Base-by-base conservation (phyloP, 2,329 filamentous ascomycete species). In the Verticillium isaacii region DNA sequence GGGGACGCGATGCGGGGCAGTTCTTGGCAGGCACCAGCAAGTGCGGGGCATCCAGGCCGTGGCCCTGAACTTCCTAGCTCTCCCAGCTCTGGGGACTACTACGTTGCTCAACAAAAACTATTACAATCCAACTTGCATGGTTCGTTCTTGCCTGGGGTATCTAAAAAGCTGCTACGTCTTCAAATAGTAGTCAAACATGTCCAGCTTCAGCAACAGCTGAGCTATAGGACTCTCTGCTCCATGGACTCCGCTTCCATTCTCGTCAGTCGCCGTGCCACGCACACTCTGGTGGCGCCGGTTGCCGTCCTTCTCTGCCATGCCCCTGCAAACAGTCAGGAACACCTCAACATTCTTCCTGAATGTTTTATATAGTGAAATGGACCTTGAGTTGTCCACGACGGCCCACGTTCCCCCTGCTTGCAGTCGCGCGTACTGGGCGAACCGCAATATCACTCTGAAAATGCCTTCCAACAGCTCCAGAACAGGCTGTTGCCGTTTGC, bases 381-480 rank as follows among this genome's bases (percentile, higher is more conserved):
- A 66, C 36, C 74, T 69, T 54, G 67, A 66, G 55, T 63, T 64
- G 41, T 66, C 66, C 25, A 68, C 63, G 32, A 73, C 62, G 65
- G 67, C 64, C 65, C 69, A 67, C 66, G 77, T 66, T 54, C 77
- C 74, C 14, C 77, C 65, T 17, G 74, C 73, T 65, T 76, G 76
- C n/a, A 77, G 68, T 66, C 79, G 75, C 19, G 76, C 73, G 41
- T 74, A 70, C 67, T 82, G 83, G n/a, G 88, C 86, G 70, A 95
- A 95, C 14, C 81, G 78, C 12, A 97, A 77, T n/a, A 96, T 83
- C 0, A 85, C 74, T 1, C 80, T 79, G 65, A 96, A 94, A 1
- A 94, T 90, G 19, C 90, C 89, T 64, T 96, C 90, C 0, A 97
- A 77, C 0, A 96, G 76, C 45, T 83, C 84, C 65, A 93, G 79